Evolutionary conservation across 208 protist genomes (phyloP), one percentile per base, ranked within the genome.

Genomic region (Naegleria fowleri): DNA sequence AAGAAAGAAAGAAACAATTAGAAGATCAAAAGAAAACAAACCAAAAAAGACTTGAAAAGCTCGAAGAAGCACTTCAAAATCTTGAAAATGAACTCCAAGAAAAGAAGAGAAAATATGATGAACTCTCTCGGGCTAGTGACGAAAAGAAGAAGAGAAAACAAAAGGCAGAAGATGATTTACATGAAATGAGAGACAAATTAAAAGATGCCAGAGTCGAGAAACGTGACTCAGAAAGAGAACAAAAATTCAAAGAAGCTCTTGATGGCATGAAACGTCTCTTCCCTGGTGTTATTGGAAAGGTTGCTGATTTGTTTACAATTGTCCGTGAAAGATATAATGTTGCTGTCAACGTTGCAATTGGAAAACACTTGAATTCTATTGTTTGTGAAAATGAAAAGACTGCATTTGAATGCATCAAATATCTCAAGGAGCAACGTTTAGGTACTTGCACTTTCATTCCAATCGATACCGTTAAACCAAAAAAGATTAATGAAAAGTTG

Each of bases 371-470:
- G 59, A 97, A 99, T 84, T 97, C 98, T 0, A 95, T 99, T 89
- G 96, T 99, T 22, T 97, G 99, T 11, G 98, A 99, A 84, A 98
- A 94, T 16, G 95, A 97, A 36, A 93, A 96, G 40, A 95, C 95
- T 0, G 98, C 98, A 0, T 95, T 97, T 52, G 95, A 95, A 55
- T 99, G 98, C 93, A 97, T 99, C 76, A 92, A 96, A 84, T 99
- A 99, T 93, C 90, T 99, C 38, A 99, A 98, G 91, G 97, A 99
- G 91, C 96, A 99, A 91, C 93, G 97, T 40, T 92, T 97, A 41
- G 96, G 96, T 33, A 94, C 95, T 39, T 96, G 98, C 91, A 99
- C 97, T 0, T 99, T 99, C 91, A 92, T 99, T 48, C 98, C 98
- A 13, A 92, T 99, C 0, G 95, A 99, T 92, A 92, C 95, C 16